Evolutionary conservation across 805 yeast species (phyloP), one percentile per base, ranked within the genome.

Genomic region (Saturnispora diversa): DNA sequence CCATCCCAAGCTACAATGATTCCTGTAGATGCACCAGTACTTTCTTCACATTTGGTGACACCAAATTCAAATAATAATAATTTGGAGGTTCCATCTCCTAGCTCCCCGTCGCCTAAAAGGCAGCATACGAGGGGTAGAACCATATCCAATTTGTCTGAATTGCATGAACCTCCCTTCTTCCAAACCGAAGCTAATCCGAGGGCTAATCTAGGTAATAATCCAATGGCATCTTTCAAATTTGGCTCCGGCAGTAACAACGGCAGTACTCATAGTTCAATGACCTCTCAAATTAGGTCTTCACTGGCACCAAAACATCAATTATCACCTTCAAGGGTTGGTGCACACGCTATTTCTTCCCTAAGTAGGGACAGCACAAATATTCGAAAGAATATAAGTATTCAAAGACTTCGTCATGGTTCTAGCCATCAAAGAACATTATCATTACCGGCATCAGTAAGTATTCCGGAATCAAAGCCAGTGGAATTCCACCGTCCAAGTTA

Each of bases 291-390:
- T 12, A 40, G 45, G 31, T 39, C 51, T 9, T 24, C 36, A 12
- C 28, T 50, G 38, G 41, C 59, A 32, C 49, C 60, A 42, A 48
- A 35, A 21, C 56, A 45, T 45, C 74, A 80, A 13, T 56, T 70
- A 23, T 77, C 84, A 2, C 87, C 87, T 0, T 82, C 85, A 1
- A 77, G 75, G 49, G 68, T 79, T 9, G 88, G 88, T 1, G 86
- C 86, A 1, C 72, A 70, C 17, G 85, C 86, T 1, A 83, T 80
- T 1, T 80, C 84, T 0, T 63, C 66, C 1, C 50, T 72, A 25
- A 58, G 56, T 28, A 55, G 58, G 10, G 52, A 54, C 38, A 23
- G 34, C 5, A 48, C 53, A 35, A 51, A 50, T 2, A 46, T 55
- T 26, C 46, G 45, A 20, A 58, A 60, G 12, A 47, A 49, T 5